Base-by-base conservation (phyloP, 129 eudicot genomes). In the Scalesia atractyloides region DNA sequence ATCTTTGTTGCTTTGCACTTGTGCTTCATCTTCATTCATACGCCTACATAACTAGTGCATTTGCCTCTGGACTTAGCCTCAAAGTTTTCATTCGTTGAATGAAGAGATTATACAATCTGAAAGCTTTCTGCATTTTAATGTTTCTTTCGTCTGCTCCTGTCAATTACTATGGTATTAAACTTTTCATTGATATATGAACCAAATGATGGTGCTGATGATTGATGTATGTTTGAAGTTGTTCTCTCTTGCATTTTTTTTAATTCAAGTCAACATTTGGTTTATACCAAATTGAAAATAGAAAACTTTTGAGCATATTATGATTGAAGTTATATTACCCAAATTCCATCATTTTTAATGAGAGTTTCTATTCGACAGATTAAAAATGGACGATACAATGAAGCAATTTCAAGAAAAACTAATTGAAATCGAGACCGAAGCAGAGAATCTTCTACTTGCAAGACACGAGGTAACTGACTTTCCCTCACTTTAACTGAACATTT, bases 401-500 rank as follows among this genome's bases (percentile, higher is more conserved):
- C 70, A 79, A 62, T 80, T 88, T 56, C 95, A 86, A 75, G 83
- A 83, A 72, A 80, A 68, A 62, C 84, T 92, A 8, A 58, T 80
- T 64, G 95, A 86, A 73, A 77, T 92, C 50, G 98, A 92, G 80
- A 56, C 74, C 5, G 95, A 92, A 82, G 96, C 91, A 9, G 98
- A 92, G 58, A 75, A 84, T 64, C 88, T 92, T 50, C 73, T 92
- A 56, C 79, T 89, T 69, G 98, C 96, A 8, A 82, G 94, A 47
- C 98, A 89, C 26, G 90, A 92, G 98, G 98, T 92, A 39, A 79
- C 53, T 62, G 22, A 48, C 51, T 34, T 72, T 14, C 41, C 10
- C 7, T 60, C 64, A 62, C 34, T 37, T 56, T 12, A 17, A 41
- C 26, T 66, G 17, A 64, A 16, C 47, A 14, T 37, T 5, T 34